Evolutionary conservation across 2,329 filamentous ascomycete genomes (phyloP), one percentile per base, ranked within the genome.

Genomic region (Leptographium galeiforme): DNA sequence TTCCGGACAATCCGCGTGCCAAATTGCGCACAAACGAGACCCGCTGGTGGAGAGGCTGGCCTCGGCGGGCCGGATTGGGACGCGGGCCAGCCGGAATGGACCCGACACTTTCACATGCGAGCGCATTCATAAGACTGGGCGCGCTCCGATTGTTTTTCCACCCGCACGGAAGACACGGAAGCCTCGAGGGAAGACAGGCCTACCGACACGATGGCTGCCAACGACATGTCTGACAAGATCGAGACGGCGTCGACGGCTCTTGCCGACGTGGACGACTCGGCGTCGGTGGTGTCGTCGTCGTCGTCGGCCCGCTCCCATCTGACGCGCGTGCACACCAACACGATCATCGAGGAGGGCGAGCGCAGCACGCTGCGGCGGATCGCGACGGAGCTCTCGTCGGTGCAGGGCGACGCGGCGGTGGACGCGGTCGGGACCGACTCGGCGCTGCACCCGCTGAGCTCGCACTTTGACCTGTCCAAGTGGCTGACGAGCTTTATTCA

Each of bases 401-500:
- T 63, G 38, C 59, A 60, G 33, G 68, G 63, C 57, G 12, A 79
- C 78, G 63, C 73, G 75, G 13, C 81, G 79, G 40, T 60, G 65
- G 8, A 56, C 61, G 52, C 67, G 16, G 72, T 70, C 8, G 63
- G 67, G 0, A 64, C 77, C 19, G 72, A 78, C 57, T 75, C 75
- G 6, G 62, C 64, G 41, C 64, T 78, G 25, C 71, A 78, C 57
- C 75, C 75, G 6, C 62, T 63, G 39, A 70, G 69, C 43, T 64
- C 66, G 16, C 68, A 71, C 16, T 80, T 80, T 63, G 72, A 68
- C 55, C 67, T 73, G 13, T 66, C 68, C 32, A 66, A 67, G 4
- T 85, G 82, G 82, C 76, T 78, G 52, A 79, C 76, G 67, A 69
- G 76, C 38, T 65, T 84, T 14, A 74, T 81, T 36, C 70, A 71